phyloP scores from a whole-genome alignment of 2,329 filamentous ascomycete species.

The Leptosphaerulina australis region DNA sequence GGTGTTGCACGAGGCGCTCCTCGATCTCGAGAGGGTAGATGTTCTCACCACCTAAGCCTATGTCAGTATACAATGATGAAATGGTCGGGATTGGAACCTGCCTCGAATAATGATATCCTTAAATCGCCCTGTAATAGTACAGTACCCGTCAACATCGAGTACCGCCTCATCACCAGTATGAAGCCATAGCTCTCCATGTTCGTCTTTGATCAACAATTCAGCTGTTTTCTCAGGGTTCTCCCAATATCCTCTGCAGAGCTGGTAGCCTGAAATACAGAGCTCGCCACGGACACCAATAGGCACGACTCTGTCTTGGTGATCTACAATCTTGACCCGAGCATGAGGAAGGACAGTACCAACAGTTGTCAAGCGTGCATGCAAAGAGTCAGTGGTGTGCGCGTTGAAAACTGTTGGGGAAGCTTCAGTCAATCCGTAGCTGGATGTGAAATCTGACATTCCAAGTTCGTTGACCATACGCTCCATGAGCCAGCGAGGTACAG shows the following conservation, averaged over 20 bases:
- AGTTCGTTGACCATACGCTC: conserved; percentile 71
- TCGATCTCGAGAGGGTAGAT: conserved; percentile 75
- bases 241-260: conserved; percentile 69
- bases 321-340: conserved; percentile 74
- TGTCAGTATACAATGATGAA: conserved; percentile 1
- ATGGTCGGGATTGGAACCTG: conserved; percentile 14
- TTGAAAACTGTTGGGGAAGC: conserved; percentile 82
- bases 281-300: conserved; percentile 73
- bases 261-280: conserved; percentile 78
- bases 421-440: conserved; percentile 69
- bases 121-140: conserved; percentile 73
- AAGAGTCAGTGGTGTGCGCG: conserved; percentile 73
- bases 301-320: conserved; percentile 68
- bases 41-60: conserved; percentile 44
- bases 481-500: conserved; percentile 77
- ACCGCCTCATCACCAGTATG: conserved; percentile 50
- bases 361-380: conserved; percentile 69
- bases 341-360: conserved; percentile 80
- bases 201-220: conserved; percentile 72
- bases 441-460: conserved; percentile 74
- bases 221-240: conserved; percentile 76
- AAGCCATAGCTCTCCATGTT: conserved; percentile 56
- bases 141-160: conserved; percentile 61
- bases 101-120: conserved; percentile 82
- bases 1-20: conserved; percentile 70